Base-by-base conservation (phyloP, 306 rosid species). In the Cyclanthera cordifolia region DNA sequence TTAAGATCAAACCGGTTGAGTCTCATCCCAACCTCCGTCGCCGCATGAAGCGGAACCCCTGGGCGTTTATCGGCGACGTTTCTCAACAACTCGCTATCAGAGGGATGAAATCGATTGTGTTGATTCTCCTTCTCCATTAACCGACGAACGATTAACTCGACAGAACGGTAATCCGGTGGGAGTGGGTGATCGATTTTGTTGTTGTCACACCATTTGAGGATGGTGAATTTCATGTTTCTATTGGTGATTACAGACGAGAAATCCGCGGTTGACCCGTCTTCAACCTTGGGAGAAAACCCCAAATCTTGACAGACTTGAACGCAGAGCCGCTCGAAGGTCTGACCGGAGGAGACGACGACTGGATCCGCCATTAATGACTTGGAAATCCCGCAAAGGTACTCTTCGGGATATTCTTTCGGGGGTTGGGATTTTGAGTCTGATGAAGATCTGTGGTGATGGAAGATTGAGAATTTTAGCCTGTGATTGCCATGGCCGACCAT, bases 301-400 rank as follows among this genome's bases (percentile, higher is more conserved):
- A 90, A 56, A 10, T 87, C 86, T 4, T 53, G 71, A 73, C 95
- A 94, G 7, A 82, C 83, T 43, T 82, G 87, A 10, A 84, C 88
- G 28, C 85, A 67, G 56, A 84, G 45, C 9, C 99, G 90, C 63
- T 94, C 99, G 72, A 86, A 94, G 21, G 99, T 89, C 55, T 94
- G 97, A 7, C 97, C 97, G 5, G 99, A 87, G 30, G 95, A 23
- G 17, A 90, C 91, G 15, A 94, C 85, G 6, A 94, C 97, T 2
- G 97, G 99, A 87, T 94, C 97, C 30, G 86, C 86, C 97, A 94
- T 90, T 66, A 94, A 57, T 0, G 80, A 72, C 0, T 85, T 82
- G n/a, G 90, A 75, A 67, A 94, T 82, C 0, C 85, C 87, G 74
- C 99, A 94, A 2, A 82, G 23, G 53, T 85, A 84, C 47, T 94